These are phyloP conservation scores for Eleusine coracana DNA, from an alignment of 176 grass and related monocot genomes.

Conservation along the genomic window DNA sequence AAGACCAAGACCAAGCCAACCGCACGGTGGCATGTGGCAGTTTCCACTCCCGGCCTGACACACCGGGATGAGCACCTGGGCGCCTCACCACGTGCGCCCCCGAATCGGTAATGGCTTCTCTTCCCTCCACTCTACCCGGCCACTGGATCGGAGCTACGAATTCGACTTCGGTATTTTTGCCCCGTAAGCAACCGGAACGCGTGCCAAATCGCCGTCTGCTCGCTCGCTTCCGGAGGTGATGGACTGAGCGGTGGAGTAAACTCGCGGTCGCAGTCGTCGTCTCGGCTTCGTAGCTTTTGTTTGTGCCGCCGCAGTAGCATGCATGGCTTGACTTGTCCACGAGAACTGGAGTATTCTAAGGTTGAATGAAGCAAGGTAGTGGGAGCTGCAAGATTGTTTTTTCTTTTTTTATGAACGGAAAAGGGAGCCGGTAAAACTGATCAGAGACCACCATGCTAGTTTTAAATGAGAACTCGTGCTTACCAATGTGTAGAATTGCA, in stretches of 20 bases:
- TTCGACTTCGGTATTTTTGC: neutral
- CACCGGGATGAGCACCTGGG: neutral
- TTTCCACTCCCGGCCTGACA: no score
- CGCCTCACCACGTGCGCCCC: conserved; percentile 34
- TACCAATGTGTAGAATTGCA: neutral
- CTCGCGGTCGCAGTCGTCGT: neutral
- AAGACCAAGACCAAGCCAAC: no score
- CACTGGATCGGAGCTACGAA: neutral
- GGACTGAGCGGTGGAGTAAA: neutral
- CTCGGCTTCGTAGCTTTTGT: neutral
- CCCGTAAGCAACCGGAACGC: neutral
- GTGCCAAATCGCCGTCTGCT: no score
- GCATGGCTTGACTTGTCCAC: conserved; percentile 4
- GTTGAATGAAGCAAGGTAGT: neutral
- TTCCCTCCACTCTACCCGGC: neutral
- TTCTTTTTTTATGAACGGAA: neutral
- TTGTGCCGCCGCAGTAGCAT: neutral
- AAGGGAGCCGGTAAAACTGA: neutral
- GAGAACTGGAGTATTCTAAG: neutral
- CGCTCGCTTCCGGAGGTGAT: neutral
- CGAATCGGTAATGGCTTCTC: neutral
- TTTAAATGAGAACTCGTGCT: neutral
- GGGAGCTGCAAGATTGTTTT: neutral
- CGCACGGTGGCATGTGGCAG: no score
- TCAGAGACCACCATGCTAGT: neutral